These are phyloP conservation scores for Sporobolomyces roseus DNA, from an alignment of 768 basidiomycete species.

Conservation along the genomic window DNA sequence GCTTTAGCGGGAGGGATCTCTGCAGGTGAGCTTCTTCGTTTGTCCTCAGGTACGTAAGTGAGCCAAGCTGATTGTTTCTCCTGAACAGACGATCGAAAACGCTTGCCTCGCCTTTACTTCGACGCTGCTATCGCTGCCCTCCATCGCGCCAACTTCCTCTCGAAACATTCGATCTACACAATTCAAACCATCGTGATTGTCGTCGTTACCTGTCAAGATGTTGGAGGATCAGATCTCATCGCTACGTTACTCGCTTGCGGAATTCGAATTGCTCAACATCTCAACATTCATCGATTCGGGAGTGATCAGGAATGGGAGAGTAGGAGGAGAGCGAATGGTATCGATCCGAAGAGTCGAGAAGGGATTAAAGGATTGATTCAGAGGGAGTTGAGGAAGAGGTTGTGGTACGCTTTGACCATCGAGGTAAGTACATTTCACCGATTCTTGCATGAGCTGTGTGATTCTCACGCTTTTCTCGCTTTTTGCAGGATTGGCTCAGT, in stretches of 20 bases:
- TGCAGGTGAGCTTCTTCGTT: too few relatives aligned
- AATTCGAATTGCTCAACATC: slow-evolving; percentile 36
- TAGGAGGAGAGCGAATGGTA: slow-evolving; percentile 18
- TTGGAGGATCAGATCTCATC: slow-evolving; percentile 36
- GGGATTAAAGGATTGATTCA: slow-evolving; percentile 33
- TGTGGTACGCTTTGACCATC: slow-evolving; percentile 32
- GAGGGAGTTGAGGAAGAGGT: slow-evolving; percentile 35
- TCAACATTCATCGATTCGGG: slow-evolving; percentile 34
- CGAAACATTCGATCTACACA: slow-evolving; percentile 29
- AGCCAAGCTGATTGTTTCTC: too few relatives aligned
- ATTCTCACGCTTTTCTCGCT: background rate
- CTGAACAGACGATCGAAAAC: slow-evolving; percentile 2
- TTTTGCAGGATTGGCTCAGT: slow-evolving; percentile 30
- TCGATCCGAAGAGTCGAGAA: slow-evolving; percentile 27
- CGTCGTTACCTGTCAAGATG: slow-evolving; percentile 29
- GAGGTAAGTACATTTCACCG: slow-evolving; percentile 4
- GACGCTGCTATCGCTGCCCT: slow-evolving; percentile 33
- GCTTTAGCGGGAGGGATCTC: background rate
- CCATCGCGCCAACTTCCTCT: slow-evolving; percentile 28
- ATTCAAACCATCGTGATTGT: slow-evolving; percentile 30
- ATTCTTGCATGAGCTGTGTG: background rate
- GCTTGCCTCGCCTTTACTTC: slow-evolving; percentile 26
- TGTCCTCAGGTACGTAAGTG: too few relatives aligned
- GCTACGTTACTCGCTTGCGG: slow-evolving; percentile 33
- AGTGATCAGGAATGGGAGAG: slow-evolving; percentile 33